Base-by-base conservation (phyloP, 2,329 filamentous ascomycete genomes). In the Neurospora crassa region DNA sequence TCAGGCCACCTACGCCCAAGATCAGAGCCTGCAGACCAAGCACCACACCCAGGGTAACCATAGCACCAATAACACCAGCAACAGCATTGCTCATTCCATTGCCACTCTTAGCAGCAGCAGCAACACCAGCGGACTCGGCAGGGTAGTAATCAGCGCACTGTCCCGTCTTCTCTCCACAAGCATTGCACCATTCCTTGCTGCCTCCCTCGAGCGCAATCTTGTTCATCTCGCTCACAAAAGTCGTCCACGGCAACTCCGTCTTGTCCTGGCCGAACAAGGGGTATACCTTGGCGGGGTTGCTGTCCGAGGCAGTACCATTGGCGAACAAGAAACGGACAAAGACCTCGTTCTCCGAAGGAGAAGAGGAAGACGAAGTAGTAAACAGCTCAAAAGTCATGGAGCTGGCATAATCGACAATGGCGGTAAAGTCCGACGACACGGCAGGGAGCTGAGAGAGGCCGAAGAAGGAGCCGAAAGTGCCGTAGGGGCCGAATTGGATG, bases 351-450 rank as follows among this genome's bases (percentile, higher is more conserved):
- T 67, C 41, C 68, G 53, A 74, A 12, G 89, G 87, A 78, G 78
- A 75, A 68, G 77, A 70, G 14, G 81, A 84, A 3, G 82, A 82
- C 86, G 86, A 80, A 74, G 84, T 84, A 70, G 87, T 88, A 70
- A 89, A 83, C 29, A 90, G 82, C 83, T 97, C 94, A 79, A 96
- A 94, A 6, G 85, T 85, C 87, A 97, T 93, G 74, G 89, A 89
- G 2, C 90, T 91, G 5, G 93, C 93, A 77, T 97, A 97, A 82
- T 94, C 90, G n/a, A 91, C 89, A 14, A 97, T 83, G 70, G 92
- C 92, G 72, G 83, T 89, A 83, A 97, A 97, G 79, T 92, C 83
- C 1, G 81, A 75, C 72, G 84, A 87, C 1, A 82, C 85, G 14
- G 80, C 77, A 6, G 83, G 81, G 71, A 90, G 83, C 72, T 84